phyloP scores from a whole-genome alignment of 208 protist species.

The Phytomonas sp. region DNA sequence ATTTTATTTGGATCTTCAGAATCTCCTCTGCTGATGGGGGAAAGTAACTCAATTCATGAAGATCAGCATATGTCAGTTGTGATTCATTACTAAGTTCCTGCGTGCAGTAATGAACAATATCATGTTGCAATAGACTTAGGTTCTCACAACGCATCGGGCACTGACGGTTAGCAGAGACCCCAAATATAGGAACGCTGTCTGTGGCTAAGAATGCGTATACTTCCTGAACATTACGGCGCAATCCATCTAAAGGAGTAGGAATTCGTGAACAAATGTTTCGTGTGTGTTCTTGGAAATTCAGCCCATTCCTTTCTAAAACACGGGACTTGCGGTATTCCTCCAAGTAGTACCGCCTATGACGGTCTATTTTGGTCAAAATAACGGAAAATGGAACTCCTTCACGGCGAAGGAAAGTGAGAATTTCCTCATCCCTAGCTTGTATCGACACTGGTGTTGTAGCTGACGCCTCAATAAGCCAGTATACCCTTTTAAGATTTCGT shows the following conservation, averaged over 20 bases:
- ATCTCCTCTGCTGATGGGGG: conserved; percentile 60
- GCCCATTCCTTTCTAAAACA: conserved; percentile 20
- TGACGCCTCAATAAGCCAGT: conserved; percentile 76
- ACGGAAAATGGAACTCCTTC: conserved; percentile 80
- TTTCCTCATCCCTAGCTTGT: conserved; percentile 67
- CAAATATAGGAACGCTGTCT: conserved; percentile 58
- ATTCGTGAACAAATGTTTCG: background rate
- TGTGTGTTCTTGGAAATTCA: background rate
- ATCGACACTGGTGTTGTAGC: conserved; percentile 31
- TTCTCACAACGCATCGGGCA: conserved; percentile 48
- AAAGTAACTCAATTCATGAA: conserved; percentile 76
- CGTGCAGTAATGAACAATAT: conserved; percentile 73
- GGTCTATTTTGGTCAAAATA: conserved; percentile 80
- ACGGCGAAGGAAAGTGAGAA: conserved; percentile 51
- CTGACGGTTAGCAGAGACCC: conserved; percentile 45
- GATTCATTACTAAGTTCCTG: conserved; percentile 32
- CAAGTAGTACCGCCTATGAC: conserved; percentile 37
- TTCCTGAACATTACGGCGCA: conserved; percentile 47
- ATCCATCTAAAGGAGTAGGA: conserved; percentile 21
- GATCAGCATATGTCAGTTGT: conserved; percentile 37
- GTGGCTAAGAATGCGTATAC: conserved; percentile 67
- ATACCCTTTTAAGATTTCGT: conserved; percentile 73
- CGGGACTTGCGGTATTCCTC: conserved; percentile 17
- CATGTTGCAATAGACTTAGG: conserved; percentile 60
- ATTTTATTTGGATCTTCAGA: conserved; percentile 43